These are phyloP conservation scores for Dysphania ambrosioides DNA, from an alignment of 148 eudicot genomes.

Conservation along the genomic window DNA sequence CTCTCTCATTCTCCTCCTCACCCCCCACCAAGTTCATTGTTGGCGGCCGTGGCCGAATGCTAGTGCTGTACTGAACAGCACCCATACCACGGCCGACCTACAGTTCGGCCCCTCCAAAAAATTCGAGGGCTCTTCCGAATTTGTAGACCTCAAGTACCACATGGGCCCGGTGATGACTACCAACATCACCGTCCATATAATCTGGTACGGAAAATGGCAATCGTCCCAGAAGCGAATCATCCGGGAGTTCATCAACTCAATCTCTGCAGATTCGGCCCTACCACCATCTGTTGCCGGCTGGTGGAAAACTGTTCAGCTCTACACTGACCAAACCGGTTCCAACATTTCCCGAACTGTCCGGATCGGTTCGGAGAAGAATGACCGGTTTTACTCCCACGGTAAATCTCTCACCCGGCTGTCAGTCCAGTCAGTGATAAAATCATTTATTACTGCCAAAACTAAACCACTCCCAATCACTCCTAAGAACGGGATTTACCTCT, in stretches of 20 bases:
- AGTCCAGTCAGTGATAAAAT: conserved; percentile 67
- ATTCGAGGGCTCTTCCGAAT: conserved; percentile 74
- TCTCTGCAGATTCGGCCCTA: conserved; percentile 49
- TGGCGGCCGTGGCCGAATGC: conserved; percentile 76
- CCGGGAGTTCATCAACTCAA: conserved; percentile 69
- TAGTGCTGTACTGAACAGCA: background rate
- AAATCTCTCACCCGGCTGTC: conserved; percentile 65
- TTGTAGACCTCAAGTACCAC: conserved; percentile 73
- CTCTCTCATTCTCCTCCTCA: conserved; percentile 17
- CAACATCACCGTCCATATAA: conserved; percentile 61
- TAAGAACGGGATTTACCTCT: conserved; percentile 61
- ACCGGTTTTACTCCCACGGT: conserved; percentile 84
- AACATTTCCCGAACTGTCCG: conserved; percentile 57
- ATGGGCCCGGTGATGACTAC: conserved; percentile 92
- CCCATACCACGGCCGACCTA: conserved; percentile 27
- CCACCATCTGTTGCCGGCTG: conserved; percentile 67
- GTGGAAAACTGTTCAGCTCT: conserved; percentile 83
- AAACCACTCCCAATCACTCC: conserved; percentile 66
- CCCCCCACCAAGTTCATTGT: conserved; percentile 14
- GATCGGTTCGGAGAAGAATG: conserved; percentile 62
- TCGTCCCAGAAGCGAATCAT: conserved; percentile 61
- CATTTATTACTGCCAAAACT: conserved; percentile 59
- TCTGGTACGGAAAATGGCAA: conserved; percentile 86
- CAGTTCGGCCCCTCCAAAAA: conserved; percentile 51
- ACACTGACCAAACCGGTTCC: conserved; percentile 82